Conservation (phyloP, 768 basidiomycete genomes). For the Hygrophorus russula region DNA sequence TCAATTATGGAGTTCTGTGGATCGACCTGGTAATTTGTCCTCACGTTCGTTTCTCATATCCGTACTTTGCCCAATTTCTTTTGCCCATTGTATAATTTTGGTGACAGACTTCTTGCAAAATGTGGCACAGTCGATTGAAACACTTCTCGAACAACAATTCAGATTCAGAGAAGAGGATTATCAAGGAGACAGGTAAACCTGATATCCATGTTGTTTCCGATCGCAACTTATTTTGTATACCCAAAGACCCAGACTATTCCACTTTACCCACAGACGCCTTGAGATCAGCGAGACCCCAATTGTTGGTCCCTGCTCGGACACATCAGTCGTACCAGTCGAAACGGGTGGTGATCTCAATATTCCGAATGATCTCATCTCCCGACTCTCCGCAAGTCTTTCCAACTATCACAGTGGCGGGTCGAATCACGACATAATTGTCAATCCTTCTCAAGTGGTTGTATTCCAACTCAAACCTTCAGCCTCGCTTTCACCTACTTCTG, state of each 20-base stretch:
- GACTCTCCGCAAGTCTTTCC: slow-evolving; percentile 33
- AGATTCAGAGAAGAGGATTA: neutral
- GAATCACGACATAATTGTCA: slow-evolving; percentile 45
- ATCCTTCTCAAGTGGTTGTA: slow-evolving; percentile 51
- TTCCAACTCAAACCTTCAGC: slow-evolving; percentile 15
- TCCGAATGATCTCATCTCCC: slow-evolving; percentile 47
- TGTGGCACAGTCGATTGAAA: neutral
- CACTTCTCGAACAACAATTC: neutral
- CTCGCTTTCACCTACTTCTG: slow-evolving; percentile 12
- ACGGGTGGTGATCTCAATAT: slow-evolving; percentile 27
- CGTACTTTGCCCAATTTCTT: too few relatives aligned
- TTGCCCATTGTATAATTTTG: neutral
- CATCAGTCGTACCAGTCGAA: slow-evolving; percentile 42
- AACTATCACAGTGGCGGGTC: slow-evolving; percentile 19
- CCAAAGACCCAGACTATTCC: slow-evolving; percentile 1
- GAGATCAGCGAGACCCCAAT: slow-evolving; percentile 13
- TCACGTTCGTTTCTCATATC: slow-evolving; percentile 20
- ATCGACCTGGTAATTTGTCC: slow-evolving; percentile 31
- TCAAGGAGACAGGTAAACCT: neutral
- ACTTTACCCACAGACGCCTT: slow-evolving; percentile 13
- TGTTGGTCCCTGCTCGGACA: slow-evolving; percentile 16
- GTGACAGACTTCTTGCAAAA: neutral
- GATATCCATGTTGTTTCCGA: neutral
- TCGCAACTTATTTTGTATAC: neutral
- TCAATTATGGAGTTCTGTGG: slow-evolving; percentile 22